Evolutionary conservation across 257 asterid species (phyloP), one percentile per base, ranked within the genome.

Genomic region (Nicotiana tomentosiformis): DNA sequence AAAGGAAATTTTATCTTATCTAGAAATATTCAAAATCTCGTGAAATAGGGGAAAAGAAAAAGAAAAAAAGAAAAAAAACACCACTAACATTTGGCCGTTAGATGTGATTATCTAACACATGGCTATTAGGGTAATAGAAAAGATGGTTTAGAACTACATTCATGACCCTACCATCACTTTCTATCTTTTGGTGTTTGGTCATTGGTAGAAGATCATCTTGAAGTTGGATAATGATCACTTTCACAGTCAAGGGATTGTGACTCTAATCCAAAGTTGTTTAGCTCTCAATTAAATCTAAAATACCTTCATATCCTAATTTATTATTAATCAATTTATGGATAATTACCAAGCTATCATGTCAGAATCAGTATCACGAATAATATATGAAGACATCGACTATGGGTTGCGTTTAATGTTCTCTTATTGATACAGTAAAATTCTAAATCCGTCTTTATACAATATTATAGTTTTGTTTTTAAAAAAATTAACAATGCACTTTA

Each of bases 221-320:
- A 10, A 66, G 85, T 82, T 84, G 83, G 86, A 87, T 82, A 79
- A 46, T 80, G 80, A 86, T 85, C 86, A 85, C 69, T 81, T 85
- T 85, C 84, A 77, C 53, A 39, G 64, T 70, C 55, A 69, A 78
- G 57, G 9, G 87, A 84, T 66, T 74, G 66, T 76, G 84, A 77
- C 81, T 66, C 39, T 39, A 55, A 76, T 81, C 60, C 70, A 58
- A 80, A 2, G 23, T 12, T 32, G 43, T 74, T 23, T 74, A 23
- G 2, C 39, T 74, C 62, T 49, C 14, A 20, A 46, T 46, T 51
- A 26, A 14, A 16, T 20, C 33, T 15, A 46, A 49, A 43, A 26
- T 51, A 10, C 6, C 23, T 5, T 14, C 1, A 10, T 46, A 23
- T 49, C 62, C 32, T 74, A 46, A 39, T 46, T 10, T 20, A 30